These are phyloP conservation scores for Pyrenopolyporus hunteri DNA, from an alignment of 495 filamentous ascomycete genomes.

Conservation along the genomic window DNA sequence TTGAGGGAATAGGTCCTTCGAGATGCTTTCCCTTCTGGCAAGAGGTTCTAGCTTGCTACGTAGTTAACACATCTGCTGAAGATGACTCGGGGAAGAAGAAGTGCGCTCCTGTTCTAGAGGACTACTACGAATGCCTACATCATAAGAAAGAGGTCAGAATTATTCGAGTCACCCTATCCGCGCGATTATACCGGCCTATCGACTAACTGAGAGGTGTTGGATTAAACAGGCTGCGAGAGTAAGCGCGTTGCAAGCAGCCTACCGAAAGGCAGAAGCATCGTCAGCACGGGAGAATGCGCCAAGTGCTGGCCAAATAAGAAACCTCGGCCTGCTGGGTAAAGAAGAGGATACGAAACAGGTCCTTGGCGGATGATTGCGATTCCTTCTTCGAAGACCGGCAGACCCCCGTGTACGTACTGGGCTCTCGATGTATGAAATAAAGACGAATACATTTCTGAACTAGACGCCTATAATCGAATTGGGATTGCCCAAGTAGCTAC, in stretches of 20 bases:
- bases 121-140: slow-evolving; percentile 98
- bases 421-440: slow-evolving; percentile 11
- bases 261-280: slow-evolving; percentile 78
- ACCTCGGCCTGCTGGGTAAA: slow-evolving; percentile 79
- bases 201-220: slow-evolving; percentile 10
- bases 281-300: slow-evolving; percentile 76
- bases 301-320: slow-evolving; percentile 78
- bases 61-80: slow-evolving; percentile 76
- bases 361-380: slow-evolving; percentile 47
- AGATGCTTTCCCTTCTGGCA: slow-evolving; percentile 99
- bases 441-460: neutral
- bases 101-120: slow-evolving; percentile 86
- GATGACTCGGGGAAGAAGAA: slow-evolving; percentile 84
- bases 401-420: slow-evolving; percentile 28
- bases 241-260: slow-evolving; percentile 80
- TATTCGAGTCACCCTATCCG: neutral
- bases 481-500: too few species aligned
- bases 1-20: slow-evolving; percentile 66
- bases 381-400: slow-evolving; percentile 4
- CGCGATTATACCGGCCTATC: neutral
- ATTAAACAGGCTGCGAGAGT: slow-evolving; percentile 74
- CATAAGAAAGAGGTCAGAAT: slow-evolving; percentile 91
- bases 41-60: slow-evolving; percentile 87
- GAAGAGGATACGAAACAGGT: slow-evolving; percentile 77
- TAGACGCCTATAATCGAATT: neutral